Base-by-base conservation (phyloP, 306 rosid genomes). In the Malus sylvestris region DNA sequence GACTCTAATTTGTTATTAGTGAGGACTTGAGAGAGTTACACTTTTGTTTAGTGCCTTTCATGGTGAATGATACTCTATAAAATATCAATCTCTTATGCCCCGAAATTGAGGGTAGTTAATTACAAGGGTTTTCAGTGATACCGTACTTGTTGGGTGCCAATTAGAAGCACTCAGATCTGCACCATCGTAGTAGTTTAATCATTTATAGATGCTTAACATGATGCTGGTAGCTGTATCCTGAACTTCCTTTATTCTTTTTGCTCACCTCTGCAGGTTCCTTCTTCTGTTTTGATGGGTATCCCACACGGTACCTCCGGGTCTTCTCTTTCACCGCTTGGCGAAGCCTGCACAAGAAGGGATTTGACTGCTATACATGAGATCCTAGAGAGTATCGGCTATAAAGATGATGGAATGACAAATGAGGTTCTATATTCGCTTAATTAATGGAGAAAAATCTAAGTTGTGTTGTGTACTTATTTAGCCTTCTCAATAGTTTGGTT, bases 341-440 rank as follows among this genome's bases (percentile, higher is more conserved):
- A 91, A 83, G 95, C 97, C 75, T 91, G 95, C 83, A 80, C 85
- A 65, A 89, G 97, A 87, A 90, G 83, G 85, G 97, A 89, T 85
- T 80, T 88, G 84, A 89, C 97, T 79, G 93, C 95, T 74, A 71
- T 91, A 42, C 95, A 86, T 74, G 97, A 91, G 86, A 83, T 91
- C 85, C 81, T 91, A 81, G 90, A 91, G 35, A 87, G 52, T 53
- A 53, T 82, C 61, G 86, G 97, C 87, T 89, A 91, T 67, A 91
- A 89, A 58, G 63, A 58, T 22, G 59, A 91, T 69, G 97, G 93
- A 84, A 91, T 88, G 77, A 59, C 88, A 38, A 91, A 89, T 75
- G 96, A 91, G 93, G 93, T 91, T 85, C 76, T 65, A 51, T 77
- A 62, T 69, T 62, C 70, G 40, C 42, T 40, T 80, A 76, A 49